Evolutionary conservation across 441 rosid genomes (phyloP).

Genomic region (Mallotus repandus): DNA sequence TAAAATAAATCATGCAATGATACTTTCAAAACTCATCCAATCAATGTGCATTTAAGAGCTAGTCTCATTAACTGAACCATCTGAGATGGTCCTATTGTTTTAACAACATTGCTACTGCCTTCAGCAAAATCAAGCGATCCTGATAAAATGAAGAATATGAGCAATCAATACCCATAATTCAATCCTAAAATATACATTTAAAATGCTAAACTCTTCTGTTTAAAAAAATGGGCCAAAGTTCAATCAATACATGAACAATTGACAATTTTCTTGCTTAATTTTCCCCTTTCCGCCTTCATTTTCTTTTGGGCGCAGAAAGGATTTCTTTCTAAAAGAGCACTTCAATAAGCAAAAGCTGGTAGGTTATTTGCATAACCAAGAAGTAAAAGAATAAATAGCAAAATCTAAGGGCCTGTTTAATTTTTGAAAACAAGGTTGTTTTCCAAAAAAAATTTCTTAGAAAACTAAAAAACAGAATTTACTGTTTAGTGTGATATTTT

Average conservation of each 20-base stretch:
- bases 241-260: not conserved
- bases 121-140: too few species aligned
- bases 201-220: not conserved
- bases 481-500: too few species aligned
- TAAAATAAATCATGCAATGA: too few species aligned
- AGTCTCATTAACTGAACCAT: too few species aligned
- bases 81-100: too few species aligned
- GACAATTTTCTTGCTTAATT: not conserved
- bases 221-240: not conserved
- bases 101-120: too few species aligned
- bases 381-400: not conserved
- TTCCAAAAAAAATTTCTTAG: too few species aligned
- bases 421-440: too few species aligned
- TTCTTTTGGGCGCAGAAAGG: not conserved
- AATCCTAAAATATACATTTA: not conserved
- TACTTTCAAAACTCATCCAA: too few species aligned
- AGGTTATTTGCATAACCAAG: not conserved
- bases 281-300: not conserved
- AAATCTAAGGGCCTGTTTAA: not conserved
- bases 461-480: too few species aligned
- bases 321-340: not conserved
- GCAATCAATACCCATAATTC: not conserved
- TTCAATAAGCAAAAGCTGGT: not conserved
- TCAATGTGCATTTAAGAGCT: too few species aligned
- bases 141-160: not conserved